Conservation (phyloP, 2,329 filamentous ascomycete genomes). For the Alternaria arbusti region DNA sequence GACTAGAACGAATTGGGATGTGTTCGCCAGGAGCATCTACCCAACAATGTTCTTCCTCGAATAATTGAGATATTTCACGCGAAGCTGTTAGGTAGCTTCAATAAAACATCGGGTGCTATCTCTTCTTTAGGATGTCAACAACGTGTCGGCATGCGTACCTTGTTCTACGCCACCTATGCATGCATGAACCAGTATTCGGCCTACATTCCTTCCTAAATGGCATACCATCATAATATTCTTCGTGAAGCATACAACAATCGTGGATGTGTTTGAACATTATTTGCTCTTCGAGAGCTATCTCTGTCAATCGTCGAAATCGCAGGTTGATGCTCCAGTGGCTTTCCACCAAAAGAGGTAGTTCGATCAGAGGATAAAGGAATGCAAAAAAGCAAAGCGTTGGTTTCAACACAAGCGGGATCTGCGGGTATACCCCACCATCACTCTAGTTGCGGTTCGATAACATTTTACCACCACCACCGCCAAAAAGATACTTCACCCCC, state of each 20-base stretch:
- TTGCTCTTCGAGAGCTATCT: accelerated
- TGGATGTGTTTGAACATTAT: accelerated
- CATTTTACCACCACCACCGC: too few species aligned
- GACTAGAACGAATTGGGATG: accelerated
- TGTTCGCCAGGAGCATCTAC: not conserved
- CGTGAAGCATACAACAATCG: not conserved
- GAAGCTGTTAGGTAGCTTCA: too few species aligned
- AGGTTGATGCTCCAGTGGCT: not conserved
- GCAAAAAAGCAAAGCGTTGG: too few species aligned
- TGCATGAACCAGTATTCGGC: not conserved
- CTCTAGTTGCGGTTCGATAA: too few species aligned
- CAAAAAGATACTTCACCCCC: not conserved
- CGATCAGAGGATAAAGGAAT: too few species aligned
- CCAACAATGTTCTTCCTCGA: too few species aligned
- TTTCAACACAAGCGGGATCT: too few species aligned
- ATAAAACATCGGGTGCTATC: too few species aligned
- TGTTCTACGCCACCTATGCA: too few species aligned
- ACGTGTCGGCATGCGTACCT: not conserved
- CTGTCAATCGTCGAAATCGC: not conserved
- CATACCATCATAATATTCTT: not conserved
- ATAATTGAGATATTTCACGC: too few species aligned
- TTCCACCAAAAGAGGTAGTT: not conserved
- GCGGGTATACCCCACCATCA: not conserved
- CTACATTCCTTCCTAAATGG: not conserved
- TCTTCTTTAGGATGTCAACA: not conserved